A percentile compares a stretch with the other conserved stretches of the same genome.
These are phyloP conservation scores for Blastocladiella emersonii DNA, from an alignment of 371 early-diverging fungal genomes.

Conservation along the genomic window DNA sequence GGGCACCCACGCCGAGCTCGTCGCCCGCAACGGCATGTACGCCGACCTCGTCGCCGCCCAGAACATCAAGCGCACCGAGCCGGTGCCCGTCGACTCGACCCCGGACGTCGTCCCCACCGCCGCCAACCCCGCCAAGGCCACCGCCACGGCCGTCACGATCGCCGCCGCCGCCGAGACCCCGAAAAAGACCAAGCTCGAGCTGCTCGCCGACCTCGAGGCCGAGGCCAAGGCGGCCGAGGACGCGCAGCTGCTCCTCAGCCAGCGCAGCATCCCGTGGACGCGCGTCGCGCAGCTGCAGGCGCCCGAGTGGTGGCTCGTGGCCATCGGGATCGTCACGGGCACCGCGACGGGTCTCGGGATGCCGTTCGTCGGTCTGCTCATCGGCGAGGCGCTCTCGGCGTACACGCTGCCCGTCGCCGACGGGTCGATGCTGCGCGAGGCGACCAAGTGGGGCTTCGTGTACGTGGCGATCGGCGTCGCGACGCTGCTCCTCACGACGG, in stretches of 20 bases:
- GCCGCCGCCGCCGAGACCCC: constrained; percentile 18
- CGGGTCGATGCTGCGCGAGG: too few relatives aligned
- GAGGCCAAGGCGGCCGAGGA: neutral
- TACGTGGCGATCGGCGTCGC: constrained; percentile 29
- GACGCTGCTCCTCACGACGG: neutral
- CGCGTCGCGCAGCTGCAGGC: constrained; percentile 2
- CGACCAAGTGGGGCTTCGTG: constrained; percentile 58
- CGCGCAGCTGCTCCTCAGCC: neutral
- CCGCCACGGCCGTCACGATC: constrained; percentile 43
- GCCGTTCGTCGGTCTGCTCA: constrained; percentile 22
- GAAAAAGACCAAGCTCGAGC: neutral
- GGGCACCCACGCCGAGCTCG: constrained; percentile 51
- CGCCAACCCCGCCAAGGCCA: neutral
- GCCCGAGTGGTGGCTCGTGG: neutral
- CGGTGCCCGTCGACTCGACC: too few relatives aligned
- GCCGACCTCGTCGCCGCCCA: constrained; percentile 10
- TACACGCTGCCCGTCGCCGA: constrained; percentile 3
- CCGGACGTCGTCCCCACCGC: neutral
- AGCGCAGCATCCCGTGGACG: neutral
- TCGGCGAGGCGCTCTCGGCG: neutral
- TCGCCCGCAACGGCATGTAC: constrained; percentile 17
- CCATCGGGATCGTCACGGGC: constrained; percentile 8
- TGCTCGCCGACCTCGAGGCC: too few relatives aligned
- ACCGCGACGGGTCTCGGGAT: constrained; percentile 34
- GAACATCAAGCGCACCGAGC: neutral